Percentiles rank a stretch among this genome's conserved stretches.
These are phyloP conservation scores for Oropetium thomaeum DNA, from an alignment of 176 grass and related monocot genomes.

Conservation along the genomic window DNA sequence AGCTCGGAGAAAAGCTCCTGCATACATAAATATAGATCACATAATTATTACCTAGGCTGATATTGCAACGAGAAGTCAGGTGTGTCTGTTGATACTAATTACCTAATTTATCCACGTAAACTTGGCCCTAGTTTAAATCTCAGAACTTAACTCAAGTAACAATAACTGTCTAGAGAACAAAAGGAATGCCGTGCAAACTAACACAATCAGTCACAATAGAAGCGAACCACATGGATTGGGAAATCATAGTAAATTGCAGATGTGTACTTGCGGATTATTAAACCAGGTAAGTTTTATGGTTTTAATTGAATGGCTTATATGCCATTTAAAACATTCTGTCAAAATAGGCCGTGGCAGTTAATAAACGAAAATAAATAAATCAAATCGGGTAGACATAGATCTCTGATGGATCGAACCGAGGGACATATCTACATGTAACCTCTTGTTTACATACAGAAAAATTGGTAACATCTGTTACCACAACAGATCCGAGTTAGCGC, in stretches of 20 bases:
- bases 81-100: not conserved
- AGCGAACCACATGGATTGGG: not conserved
- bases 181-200: not conserved
- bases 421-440: not conserved
- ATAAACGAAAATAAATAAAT: not conserved
- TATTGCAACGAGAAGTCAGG: not conserved
- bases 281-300: not conserved
- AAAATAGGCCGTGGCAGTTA: not conserved
- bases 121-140: not conserved
- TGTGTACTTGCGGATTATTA: not conserved
- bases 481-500: not conserved
- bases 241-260: not conserved
- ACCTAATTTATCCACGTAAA: not conserved
- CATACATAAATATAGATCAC: slow-evolving; percentile 15
- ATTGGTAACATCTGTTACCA: not conserved
- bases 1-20: slow-evolving; percentile 90
- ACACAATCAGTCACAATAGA: not conserved
- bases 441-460: not conserved
- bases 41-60: not conserved
- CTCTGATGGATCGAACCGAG: not conserved
- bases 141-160: not conserved
- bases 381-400: not conserved
- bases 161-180: not conserved
- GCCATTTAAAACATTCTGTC: not conserved
- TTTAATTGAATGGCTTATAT: not conserved